Conservation (phyloP, 1,139 yeast genomes). For the Candida pseudoviswanathii region DNA sequence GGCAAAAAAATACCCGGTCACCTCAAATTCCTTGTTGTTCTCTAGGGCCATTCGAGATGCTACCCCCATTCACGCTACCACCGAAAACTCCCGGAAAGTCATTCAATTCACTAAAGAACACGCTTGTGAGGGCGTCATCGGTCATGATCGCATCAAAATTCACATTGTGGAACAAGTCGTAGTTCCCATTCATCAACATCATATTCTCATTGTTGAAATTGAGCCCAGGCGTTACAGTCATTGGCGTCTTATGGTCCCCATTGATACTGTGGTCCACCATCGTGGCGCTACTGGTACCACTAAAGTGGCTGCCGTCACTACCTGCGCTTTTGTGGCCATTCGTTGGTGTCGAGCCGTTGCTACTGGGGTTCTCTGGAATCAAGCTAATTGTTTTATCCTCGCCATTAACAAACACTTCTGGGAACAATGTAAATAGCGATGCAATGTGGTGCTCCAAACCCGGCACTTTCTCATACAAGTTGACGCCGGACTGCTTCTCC, state of each 20-base stretch:
- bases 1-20: background rate
- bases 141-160: constrained; percentile 8
- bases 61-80: background rate
- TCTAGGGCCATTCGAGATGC: background rate
- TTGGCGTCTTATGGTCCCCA: background rate
- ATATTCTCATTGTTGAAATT: constrained; percentile 4
- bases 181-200: constrained; percentile 9
- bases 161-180: constrained; percentile 2
- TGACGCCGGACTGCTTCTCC: constrained; percentile 14
- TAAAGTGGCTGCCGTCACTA: background rate
- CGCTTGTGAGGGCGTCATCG: constrained; percentile 12
- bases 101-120: constrained; percentile 13
- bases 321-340: background rate
- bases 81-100: constrained; percentile 9
- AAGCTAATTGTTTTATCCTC: constrained; percentile 1
- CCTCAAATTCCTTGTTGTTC: background rate
- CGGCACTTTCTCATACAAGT: constrained; percentile 17
- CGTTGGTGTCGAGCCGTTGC: constrained; percentile 2
- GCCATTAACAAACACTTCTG: constrained; percentile 21
- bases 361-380: background rate
- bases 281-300: background rate
- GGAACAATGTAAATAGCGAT: constrained; percentile 20
- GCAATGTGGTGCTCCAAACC: constrained; percentile 22
- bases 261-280: background rate
- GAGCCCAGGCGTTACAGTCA: constrained; percentile 2